Evolutionary conservation across 768 basidiomycete genomes (phyloP).

Genomic region (Cystobasidium tubakii): DNA sequence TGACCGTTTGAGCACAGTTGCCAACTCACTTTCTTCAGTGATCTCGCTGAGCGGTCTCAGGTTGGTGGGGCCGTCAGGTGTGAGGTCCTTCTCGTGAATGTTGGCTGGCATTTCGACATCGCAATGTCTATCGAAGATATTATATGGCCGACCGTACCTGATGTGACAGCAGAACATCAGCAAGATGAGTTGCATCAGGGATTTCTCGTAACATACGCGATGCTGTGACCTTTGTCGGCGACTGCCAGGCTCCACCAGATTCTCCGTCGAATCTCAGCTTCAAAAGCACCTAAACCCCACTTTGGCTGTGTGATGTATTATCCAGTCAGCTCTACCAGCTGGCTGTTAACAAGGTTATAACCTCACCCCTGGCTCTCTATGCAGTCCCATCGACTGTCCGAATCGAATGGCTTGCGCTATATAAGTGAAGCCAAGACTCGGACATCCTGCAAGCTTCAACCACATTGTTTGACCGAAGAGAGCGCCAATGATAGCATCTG

Average conservation of each 20-base stretch:
- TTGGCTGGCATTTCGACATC: conserved; percentile 37
- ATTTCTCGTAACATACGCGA: background rate
- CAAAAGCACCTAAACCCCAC: conserved; percentile 16
- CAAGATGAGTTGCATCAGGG: background rate
- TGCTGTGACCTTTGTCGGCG: conserved; percentile 13
- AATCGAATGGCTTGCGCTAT: conserved; percentile 30
- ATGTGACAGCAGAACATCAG: background rate
- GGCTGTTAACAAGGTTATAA: too few relatives aligned
- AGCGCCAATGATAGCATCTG: conserved; percentile 24
- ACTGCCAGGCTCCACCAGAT: conserved; percentile 33
- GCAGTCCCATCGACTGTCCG: conserved; percentile 28
- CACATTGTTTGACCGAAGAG: conserved; percentile 16
- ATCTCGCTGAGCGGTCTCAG: conserved; percentile 6
- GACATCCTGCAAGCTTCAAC: conserved; percentile 29
- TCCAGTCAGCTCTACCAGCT: background rate
- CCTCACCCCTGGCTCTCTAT: conserved; percentile 31
- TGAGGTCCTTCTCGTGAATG: conserved; percentile 33
- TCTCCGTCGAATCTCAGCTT: conserved; percentile 29
- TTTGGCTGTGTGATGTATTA: background rate
- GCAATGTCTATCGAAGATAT: conserved; percentile 30
- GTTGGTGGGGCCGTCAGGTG: conserved; percentile 29
- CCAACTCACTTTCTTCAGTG: conserved; percentile 23
- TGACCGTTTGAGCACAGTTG: background rate
- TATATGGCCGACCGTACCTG: conserved; percentile 33
- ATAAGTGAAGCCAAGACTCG: conserved; percentile 28